Percentiles rank a stretch among this genome's conserved stretches.
These are phyloP conservation scores for Martiniozyma asiatica DNA, from an alignment of 1,139 yeast species.

Conservation along the genomic window DNA sequence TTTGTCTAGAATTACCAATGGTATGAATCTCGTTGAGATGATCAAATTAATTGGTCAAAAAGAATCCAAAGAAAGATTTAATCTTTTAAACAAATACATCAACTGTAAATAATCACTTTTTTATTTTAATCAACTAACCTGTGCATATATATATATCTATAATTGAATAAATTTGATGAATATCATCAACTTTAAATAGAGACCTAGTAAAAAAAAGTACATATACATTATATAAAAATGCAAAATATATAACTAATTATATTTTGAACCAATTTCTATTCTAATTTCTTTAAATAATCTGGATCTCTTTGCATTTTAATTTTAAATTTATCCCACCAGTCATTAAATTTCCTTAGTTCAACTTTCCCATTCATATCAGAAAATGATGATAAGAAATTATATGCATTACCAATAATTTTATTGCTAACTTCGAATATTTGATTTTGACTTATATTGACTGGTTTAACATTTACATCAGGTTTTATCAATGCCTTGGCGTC, in stretches of 20 bases:
- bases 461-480: constrained; percentile 4
- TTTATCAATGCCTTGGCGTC: constrained; percentile 7
- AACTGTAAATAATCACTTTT: too few species aligned
- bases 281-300: too few species aligned
- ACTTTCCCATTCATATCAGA: constrained; percentile 69
- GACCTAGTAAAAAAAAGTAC: too few species aligned
- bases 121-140: too few species aligned
- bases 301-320: constrained; percentile 69
- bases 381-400: constrained; percentile 79
- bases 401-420: constrained; percentile 83
- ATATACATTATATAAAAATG: too few species aligned
- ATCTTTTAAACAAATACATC: too few species aligned
- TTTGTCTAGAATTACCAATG: constrained; percentile 61
- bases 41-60: constrained; percentile 43
- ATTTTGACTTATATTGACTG: constrained; percentile 9
- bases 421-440: constrained; percentile 43
- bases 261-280: too few species aligned
- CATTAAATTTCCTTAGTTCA: constrained; percentile 78
- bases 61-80: constrained; percentile 30
- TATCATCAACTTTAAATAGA: too few species aligned
- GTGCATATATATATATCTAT: too few species aligned
- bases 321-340: constrained; percentile 93
- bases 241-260: too few species aligned
- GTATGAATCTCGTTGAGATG: constrained; percentile 53
- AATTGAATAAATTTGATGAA: too few species aligned